A percentile compares a stretch with the other conserved stretches of the same genome.
These are phyloP conservation scores for Gyrodon lividus DNA, from an alignment of 768 basidiomycete species.

Conservation along the genomic window DNA sequence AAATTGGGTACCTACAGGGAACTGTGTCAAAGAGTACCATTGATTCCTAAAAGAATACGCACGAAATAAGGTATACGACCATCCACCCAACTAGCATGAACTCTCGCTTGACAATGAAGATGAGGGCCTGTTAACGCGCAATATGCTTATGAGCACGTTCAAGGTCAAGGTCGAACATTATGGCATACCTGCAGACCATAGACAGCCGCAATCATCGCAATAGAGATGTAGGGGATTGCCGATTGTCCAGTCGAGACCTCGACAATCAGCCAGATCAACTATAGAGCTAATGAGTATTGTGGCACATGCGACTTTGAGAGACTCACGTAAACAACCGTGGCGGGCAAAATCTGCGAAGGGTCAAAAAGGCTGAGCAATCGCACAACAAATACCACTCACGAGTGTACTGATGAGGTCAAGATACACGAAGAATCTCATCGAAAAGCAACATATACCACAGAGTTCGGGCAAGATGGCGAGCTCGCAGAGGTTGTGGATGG, in stretches of 20 bases:
- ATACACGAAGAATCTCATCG: conserved; percentile 73
- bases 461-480: conserved; percentile 60
- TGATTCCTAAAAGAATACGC: conserved; percentile 23
- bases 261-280: conserved; percentile 63
- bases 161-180: background rate
- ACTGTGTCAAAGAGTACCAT: conserved; percentile 4
- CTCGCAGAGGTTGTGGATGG: conserved; percentile 66
- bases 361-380: conserved; percentile 7
- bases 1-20: conserved; percentile 54
- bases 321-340: conserved; percentile 62
- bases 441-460: conserved; percentile 71
- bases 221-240: conserved; percentile 58
- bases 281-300: conserved; percentile 11
- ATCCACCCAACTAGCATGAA: conserved; percentile 78
- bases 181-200: conserved; percentile 62
- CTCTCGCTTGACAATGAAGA: conserved; percentile 72
- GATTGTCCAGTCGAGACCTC: conserved; percentile 51
- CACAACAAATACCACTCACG: conserved; percentile 30
- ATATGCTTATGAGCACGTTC: background rate
- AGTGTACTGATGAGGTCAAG: conserved; percentile 64
- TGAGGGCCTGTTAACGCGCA: conserved; percentile 41
- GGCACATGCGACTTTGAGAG: background rate
- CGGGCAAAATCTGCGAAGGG: conserved; percentile 47
- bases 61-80: conserved; percentile 69
- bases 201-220: conserved; percentile 64